These are phyloP conservation scores for Wallemia hederae DNA, from an alignment of 1,284 basidiomycete genomes.

Conservation along the genomic window DNA sequence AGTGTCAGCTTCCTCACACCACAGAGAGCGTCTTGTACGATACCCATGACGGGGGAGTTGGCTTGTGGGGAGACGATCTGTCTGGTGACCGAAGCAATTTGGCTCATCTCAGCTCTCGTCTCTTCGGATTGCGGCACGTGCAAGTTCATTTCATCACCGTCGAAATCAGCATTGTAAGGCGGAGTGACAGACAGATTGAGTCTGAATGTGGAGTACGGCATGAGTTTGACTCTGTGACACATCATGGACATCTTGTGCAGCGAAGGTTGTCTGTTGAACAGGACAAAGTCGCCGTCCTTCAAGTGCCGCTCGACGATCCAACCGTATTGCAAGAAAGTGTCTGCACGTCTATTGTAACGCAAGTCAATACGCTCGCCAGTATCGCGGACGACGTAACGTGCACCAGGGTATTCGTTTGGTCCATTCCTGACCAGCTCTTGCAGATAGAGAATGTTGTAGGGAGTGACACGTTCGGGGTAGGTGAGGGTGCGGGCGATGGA, in stretches of 20 bases:
- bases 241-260: conserved; percentile 99
- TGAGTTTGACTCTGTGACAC: conserved; percentile 89
- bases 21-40: conserved; percentile 95
- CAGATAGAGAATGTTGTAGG: conserved; percentile 82
- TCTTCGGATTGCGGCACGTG: conserved; percentile 97
- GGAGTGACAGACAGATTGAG: conserved; percentile 26
- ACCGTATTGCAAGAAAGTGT: conserved; percentile 85
- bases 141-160: conserved; percentile 99
- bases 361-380: conserved; percentile 94
- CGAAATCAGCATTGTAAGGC: conserved; percentile 91
- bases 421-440: conserved; percentile 93
- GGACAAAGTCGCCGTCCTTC: conserved; percentile 87
- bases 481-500: conserved; percentile 96
- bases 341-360: conserved; percentile 90
- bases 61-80: conserved; percentile 98
- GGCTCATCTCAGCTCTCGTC: conserved; percentile 86
- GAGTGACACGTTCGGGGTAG: conserved; percentile 90
- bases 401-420: conserved; percentile 81
- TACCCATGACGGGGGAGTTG: conserved; percentile 99
- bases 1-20: conserved; percentile 93
- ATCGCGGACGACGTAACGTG: conserved; percentile 87
- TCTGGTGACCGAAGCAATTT: conserved; percentile 96
- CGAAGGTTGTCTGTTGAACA: conserved; percentile 96
- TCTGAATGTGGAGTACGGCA: conserved; percentile 64
- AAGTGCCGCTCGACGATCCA: conserved; percentile 98